Base-by-base conservation (phyloP, 148 eudicot species). In the Nepenthes mirabilis region DNA sequence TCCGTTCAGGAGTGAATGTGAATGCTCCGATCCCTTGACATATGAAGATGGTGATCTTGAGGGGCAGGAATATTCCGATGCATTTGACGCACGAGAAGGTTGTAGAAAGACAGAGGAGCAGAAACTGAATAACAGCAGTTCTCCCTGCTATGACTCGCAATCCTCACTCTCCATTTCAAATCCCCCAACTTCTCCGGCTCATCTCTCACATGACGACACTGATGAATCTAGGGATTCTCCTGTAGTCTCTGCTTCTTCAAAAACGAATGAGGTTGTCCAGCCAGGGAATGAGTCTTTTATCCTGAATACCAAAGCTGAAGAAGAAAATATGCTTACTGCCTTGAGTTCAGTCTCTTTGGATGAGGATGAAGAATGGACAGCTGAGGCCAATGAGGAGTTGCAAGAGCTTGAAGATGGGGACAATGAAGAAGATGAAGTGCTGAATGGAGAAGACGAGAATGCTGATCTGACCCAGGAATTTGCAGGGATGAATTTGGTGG, bases 141-240 rank as follows among this genome's bases (percentile, higher is more conserved):
- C 70, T 14, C 71, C 76, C 32, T 78, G 90, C 64, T 78, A 83
- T 78, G 96, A 86, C 49, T 89, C 96, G 36, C 95, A 87, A 48
- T 91, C 97, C 55, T 84, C 97, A 37, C 83, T 91, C 59, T 87
- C 85, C 62, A 93, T 91, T 69, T 82, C 97, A 58, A 91, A 93
- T 60, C 91, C 97, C 48, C 97, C 97, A 66, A 76, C 61, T 61
- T 87, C 97, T 60, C 88, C 95, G 36, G 77, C 87, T 68, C 97
- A 83, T 61, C 76, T 84, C 43, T 91, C 97, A 56, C 89, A 85
- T 69, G 98, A 83, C 72, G 98, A 91, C 67, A 71, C 86, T 76
- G 94, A 91, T 68, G 96, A 82, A 67, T 77, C 88, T 56, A 89
- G 82, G 63, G 88, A 85, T 64, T 76, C 81, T 49, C 69, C 75